Evolutionary conservation across 805 yeast species (phyloP), one percentile per base, ranked within the genome.

Genomic region (Candida endomychidarum): DNA sequence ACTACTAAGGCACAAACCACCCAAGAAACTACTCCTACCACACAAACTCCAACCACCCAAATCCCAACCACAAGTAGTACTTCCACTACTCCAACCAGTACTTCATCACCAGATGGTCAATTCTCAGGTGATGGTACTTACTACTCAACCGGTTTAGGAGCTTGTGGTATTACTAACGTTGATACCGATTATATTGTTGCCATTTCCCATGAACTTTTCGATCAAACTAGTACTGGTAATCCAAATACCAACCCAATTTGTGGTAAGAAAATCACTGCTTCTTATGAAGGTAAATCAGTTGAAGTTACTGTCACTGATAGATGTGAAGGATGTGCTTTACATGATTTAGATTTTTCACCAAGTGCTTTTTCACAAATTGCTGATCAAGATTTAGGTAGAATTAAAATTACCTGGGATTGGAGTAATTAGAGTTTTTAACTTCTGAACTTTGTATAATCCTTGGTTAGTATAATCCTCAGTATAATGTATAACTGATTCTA

Each of bases 311-410:
- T 79, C 36, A 74, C 68, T 27, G 85, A 80, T 59, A 61, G 72
- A 47, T 80, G 85, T 61, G 74, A 64, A 39, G 81, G 77, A 17
- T 80, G 85, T 53, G 47, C 57, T 18, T 53, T 59, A 37, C 56
- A 74, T 42, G 77, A 71, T 50, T 70, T 80, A 43, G 85, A 80
- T 51, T 66, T 80, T 41, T 75, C 83, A n/a, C 83, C 83, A 7
- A 53, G 75, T 41, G 85, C 85, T 4, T 80, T 80, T 54, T 39
- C 60, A 26, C 51, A 63, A 46, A 60, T 80, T 45, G 83, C 82
- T 11, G 75, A 70, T 50, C 57, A 62, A 55, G 62, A 56, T 37
- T 72, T 67, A 50, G 86, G 85, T 31, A 72, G 80, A 46, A 70
- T 80, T 46, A 59, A 66, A 17, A 69, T 80, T 51, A 57, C 73